Evolutionary conservation across 148 eudicot genomes (phyloP).

Genomic region (Selenicereus undatus): DNA sequence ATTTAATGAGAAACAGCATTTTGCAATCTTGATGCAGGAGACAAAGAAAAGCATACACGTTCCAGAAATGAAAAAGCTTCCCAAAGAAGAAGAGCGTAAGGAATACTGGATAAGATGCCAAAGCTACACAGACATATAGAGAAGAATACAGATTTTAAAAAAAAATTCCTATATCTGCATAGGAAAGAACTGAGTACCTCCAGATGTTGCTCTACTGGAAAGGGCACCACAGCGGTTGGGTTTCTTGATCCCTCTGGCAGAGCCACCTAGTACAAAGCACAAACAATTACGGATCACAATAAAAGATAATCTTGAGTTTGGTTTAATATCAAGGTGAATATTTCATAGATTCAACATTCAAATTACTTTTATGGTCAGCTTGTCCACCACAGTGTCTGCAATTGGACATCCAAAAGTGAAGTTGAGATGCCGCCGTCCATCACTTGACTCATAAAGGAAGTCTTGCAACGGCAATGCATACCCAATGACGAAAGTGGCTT

Average conservation of each 20-base stretch:
- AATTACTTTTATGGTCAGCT: constrained; percentile 69
- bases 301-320: not conserved
- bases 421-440: constrained; percentile 80
- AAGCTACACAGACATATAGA: not conserved
- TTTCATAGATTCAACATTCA: not conserved
- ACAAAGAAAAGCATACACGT: not conserved
- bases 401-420: constrained; percentile 85
- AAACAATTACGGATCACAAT: constrained; percentile 1
- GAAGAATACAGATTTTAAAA: constrained; percentile 6
- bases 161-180: not conserved
- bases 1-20: not conserved
- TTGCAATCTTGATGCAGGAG: not conserved
- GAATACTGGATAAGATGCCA: not conserved
- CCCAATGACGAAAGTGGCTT: constrained; percentile 85
- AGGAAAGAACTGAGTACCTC: constrained; percentile 47
- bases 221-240: constrained; percentile 63
- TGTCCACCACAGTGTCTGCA: constrained; percentile 71
- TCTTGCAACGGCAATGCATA: constrained; percentile 87
- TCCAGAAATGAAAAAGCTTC: not conserved
- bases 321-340: not conserved
- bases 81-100: not conserved
- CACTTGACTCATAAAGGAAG: constrained; percentile 72
- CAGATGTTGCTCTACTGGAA: constrained; percentile 61
- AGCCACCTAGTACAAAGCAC: constrained; percentile 51
- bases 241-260: constrained; percentile 91